Base-by-base conservation (phyloP, 495 filamentous ascomycete genomes). In the Hypoxylon perforatum region DNA sequence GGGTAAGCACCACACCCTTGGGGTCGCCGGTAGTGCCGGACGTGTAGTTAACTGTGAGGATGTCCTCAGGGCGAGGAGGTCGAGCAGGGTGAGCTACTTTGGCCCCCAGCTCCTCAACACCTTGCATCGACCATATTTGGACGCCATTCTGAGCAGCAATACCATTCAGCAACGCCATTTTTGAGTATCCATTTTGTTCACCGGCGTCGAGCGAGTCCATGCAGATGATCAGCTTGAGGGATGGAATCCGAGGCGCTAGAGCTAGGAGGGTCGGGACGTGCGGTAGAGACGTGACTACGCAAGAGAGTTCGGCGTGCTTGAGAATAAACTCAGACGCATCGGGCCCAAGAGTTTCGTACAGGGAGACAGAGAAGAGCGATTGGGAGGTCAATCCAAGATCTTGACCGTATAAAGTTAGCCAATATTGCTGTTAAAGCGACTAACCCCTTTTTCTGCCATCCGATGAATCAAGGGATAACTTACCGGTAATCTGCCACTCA, bases 21-120 rank as follows among this genome's bases (percentile, higher is more conserved):
- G 95, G 95, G 63, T 91, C 85, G 6, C 95, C 96, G 0, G 95
- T 99, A 9, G 95, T 99, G 15, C 95, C 95, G 11, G 92, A 96
- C 9, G 95, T 99, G 80, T 99, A 99, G 80, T 98, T 99, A 79
- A 99, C 93, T 30, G 95, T 98, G 57, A 96, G 83, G 70, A 91
- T 84, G 72, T 97, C 93, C 2, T 90, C 84, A 0, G 91, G 86
- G 28, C 77, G 78, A 8, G 95, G 94, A 28, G 90, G 85, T 50
- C 87, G 88, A 74, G 85, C 81, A 42, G 89, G 85, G 30, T 86
- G 84, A 25, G 88, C 88, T 5, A 87, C 85, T 18, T 85, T 77
- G 38, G 82, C 86, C 15, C 96, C 95, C 11, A 97, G 65, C 44
- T 87, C 84, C 78, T 99, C 96, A 9, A 87, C 82, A 44, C 95